Evolutionary conservation across 805 yeast species (phyloP).

Genomic region (Trichomonascus vanleenenianus): DNA sequence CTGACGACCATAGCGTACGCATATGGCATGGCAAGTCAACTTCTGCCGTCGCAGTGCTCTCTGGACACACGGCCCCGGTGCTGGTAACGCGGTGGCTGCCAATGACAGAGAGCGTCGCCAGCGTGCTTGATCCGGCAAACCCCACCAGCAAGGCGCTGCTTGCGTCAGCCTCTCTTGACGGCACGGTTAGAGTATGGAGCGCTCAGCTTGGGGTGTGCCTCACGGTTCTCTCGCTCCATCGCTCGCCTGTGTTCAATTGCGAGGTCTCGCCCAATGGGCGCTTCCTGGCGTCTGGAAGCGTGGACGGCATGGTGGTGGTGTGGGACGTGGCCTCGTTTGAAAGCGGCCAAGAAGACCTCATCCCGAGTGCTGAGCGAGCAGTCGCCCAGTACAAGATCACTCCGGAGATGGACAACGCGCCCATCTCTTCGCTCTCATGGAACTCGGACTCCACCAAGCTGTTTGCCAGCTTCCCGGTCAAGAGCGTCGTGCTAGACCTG

Average conservation of each 20-base stretch:
- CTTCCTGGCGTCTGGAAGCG: slow-evolving; percentile 56
- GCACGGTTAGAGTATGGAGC: slow-evolving; percentile 64
- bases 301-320: slow-evolving; percentile 44
- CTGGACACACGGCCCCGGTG: slow-evolving; percentile 23
- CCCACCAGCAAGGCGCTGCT: slow-evolving; percentile 19
- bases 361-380: neutral
- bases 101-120: neutral
- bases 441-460: slow-evolving; percentile 12
- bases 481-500: neutral
- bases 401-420: neutral
- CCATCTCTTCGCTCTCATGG: slow-evolving; percentile 15
- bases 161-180: slow-evolving; percentile 61
- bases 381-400: slow-evolving; percentile 1
- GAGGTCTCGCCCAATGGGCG: slow-evolving; percentile 42
- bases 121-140: slow-evolving; percentile 1
- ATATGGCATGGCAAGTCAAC: slow-evolving; percentile 64
- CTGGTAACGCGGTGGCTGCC: slow-evolving; percentile 19
- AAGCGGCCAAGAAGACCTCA: neutral
- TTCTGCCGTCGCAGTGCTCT: slow-evolving; percentile 17
- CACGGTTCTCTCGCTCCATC: slow-evolving; percentile 33
- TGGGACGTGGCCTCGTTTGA: slow-evolving; percentile 18
- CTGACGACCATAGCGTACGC: slow-evolving; percentile 68
- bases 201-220: slow-evolving; percentile 29
- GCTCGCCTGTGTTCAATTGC: slow-evolving; percentile 46
- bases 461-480: slow-evolving; percentile 13